Evolutionary conservation across 2,329 filamentous ascomycete genomes (phyloP), one percentile per base, ranked within the genome.

Genomic region (Xylariaceae sp.): DNA sequence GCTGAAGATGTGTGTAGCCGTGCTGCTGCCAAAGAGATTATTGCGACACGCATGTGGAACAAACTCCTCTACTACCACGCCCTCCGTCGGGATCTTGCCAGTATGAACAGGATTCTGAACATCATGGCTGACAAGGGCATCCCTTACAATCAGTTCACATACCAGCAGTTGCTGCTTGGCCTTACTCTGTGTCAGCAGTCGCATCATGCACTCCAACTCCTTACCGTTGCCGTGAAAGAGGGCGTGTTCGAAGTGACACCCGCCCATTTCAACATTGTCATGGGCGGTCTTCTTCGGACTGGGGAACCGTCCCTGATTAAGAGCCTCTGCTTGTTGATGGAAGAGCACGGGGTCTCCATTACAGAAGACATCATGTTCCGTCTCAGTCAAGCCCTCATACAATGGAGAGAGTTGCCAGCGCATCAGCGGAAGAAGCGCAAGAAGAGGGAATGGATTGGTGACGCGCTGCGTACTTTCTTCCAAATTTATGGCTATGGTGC

Each of bases 11-110:
- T 90, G 53, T 83, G 86, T 37, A 70, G 81, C 53, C 80, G 82
- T 50, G 80, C 85, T 37, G 76, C 86, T 18, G 73, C 74, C 10
- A 77, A 79, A 62, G 75, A 77, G 0, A 70, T 78, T 15, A 80
- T 84, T 1, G 76, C 80, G 1, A 86, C 86, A 1, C 77, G 80
- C 37, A 83, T 91, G 69, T 97, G 90, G 89, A 96, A 97, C 69
- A 80, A 84, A 56, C 75, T 97, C 37, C 76, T 97, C 3, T 79
- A 82, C 58, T 83, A 88, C 61, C 82, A 91, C 71, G 89, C 89
- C 5, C 76, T 83, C 57, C 80, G 82, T 5, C 82, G 87, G 57
- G 77, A 80, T 55, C 71, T 84, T 5, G 70, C 69, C n/a, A 74
- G 74, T 52, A 75, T 82, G 56, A 79, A 83, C 65, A 75, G 73